phyloP scores from a whole-genome alignment of 2,329 filamentous ascomycete genomes.

The Cladophialophora chaetospira region DNA sequence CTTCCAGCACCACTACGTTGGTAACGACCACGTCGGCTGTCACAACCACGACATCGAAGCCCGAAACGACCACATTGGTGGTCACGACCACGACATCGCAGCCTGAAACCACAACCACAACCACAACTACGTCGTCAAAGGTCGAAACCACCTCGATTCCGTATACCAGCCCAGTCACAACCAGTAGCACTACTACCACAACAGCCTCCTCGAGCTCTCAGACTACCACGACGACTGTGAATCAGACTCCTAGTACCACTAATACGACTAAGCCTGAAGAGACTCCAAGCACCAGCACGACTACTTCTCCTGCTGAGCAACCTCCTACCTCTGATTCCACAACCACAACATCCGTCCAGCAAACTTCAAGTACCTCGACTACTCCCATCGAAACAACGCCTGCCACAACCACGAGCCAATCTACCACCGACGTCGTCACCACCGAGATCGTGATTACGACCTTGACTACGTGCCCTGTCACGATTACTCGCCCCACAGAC shows the following conservation, averaged over 20 bases:
- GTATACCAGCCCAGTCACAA: not conserved
- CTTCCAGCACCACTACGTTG: slow-evolving; percentile 46
- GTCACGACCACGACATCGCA: slow-evolving; percentile 5
- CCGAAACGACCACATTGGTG: slow-evolving; percentile 15
- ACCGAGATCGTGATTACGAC: slow-evolving; percentile 18
- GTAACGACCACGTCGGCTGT: slow-evolving; percentile 37
- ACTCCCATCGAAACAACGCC: slow-evolving; percentile 12
- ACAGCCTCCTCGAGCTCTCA: not conserved
- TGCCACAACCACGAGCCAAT: slow-evolving; percentile 4
- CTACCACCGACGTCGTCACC: slow-evolving; percentile 14
- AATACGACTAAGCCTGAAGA: slow-evolving; percentile 8
- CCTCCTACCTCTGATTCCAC: slow-evolving; percentile 14
- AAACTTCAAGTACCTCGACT: slow-evolving; percentile 10
- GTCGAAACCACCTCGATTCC: not conserved
- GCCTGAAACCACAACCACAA: not conserved
- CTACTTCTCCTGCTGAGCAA: slow-evolving; percentile 15
- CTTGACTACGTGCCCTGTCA: slow-evolving; percentile 16
- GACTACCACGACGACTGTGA: slow-evolving; percentile 14
- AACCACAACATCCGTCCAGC: slow-evolving; percentile 2
- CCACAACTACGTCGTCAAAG: not conserved
- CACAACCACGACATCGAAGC: slow-evolving; percentile 8
- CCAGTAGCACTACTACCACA: not conserved
- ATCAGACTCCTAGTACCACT: not conserved
- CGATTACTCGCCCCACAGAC: slow-evolving; percentile 21
- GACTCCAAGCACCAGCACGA: slow-evolving; percentile 5